Evolutionary conservation across 805 yeast species (phyloP), one percentile per base, ranked within the genome.

Genomic region (Yamadazyma endophytica): DNA sequence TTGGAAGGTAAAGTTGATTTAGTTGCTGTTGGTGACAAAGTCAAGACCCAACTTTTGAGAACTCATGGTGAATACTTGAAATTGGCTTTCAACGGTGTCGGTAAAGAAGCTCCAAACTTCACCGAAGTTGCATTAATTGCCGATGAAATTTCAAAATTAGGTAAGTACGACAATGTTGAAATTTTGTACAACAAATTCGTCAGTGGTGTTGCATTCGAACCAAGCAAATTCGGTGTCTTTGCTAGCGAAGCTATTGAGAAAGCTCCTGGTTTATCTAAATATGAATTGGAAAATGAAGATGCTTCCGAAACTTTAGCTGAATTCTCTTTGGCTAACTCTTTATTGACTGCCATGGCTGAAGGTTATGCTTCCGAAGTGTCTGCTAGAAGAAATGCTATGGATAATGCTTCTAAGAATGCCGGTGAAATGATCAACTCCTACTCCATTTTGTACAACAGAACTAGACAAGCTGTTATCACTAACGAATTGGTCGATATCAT

Each of bases 371-470:
- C 97, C 37, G 98, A 90, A 75, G 77, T 89, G 48, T 82, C 94
- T 45, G 96, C 98, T 40, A 89, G 98, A 81, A 89, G 98, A 80
- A 90, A 87, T 63, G 97, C 98, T 50, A 90, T 90, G 98, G 98
- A 90, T 71, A 92, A 92, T 60, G 98, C 98, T 43, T 88, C 97
- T 50, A 90, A 92, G 92, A 90, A 90, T 63, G 98, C 98, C 44
- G 96, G 95, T 71, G 98, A 92, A 56, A 92, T 92, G 97, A 92
- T 92, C 62, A 79, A 77, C 71, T 82, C 77, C 61, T 90, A 85
- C 83, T 83, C 97, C 50, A 92, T 92, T 66, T 80, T 92, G 69
- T 92, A 92, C 74, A 92, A 92, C 89, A 90, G 98, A 79, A 83
- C 97, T 58, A 87, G 97, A 77, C 98, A 92, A 78, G 96, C 97